These are phyloP conservation scores for Syzygium grande DNA, from an alignment of 345 rosid genomes.

Conservation along the genomic window DNA sequence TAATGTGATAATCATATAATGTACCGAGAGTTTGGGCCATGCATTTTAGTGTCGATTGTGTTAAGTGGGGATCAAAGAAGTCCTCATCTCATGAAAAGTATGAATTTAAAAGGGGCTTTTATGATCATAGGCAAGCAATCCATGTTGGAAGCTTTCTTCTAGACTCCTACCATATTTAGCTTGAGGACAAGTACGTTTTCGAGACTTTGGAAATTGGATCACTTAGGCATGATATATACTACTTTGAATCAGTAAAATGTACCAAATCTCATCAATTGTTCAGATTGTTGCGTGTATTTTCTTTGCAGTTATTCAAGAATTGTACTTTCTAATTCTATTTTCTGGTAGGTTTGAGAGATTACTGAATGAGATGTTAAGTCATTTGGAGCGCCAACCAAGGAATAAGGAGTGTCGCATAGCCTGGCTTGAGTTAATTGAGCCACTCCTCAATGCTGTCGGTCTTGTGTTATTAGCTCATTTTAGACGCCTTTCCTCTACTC, in stretches of 20 bases:
- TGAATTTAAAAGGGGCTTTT: neutral
- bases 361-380: slow-evolving; percentile 71
- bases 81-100: neutral
- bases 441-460: slow-evolving; percentile 50
- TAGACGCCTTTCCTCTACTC: slow-evolving; percentile 69
- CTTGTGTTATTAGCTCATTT: slow-evolving; percentile 73
- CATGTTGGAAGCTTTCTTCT: neutral
- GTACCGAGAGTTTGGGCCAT: neutral
- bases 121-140: neutral
- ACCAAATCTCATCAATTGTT: neutral
- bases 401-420: slow-evolving; percentile 51
- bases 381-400: slow-evolving; percentile 87
- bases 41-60: neutral
- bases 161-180: neutral
- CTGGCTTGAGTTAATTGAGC: slow-evolving; percentile 66
- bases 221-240: neutral
- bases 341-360: slow-evolving; percentile 60
- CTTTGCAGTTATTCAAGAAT: neutral
- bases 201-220: neutral
- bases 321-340: neutral
- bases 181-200: neutral
- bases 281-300: neutral
- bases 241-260: neutral
- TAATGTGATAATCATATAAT: neutral
- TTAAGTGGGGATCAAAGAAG: neutral